Conservation (phyloP, 306 rosid genomes). For the Astragalus membranaceus region DNA sequence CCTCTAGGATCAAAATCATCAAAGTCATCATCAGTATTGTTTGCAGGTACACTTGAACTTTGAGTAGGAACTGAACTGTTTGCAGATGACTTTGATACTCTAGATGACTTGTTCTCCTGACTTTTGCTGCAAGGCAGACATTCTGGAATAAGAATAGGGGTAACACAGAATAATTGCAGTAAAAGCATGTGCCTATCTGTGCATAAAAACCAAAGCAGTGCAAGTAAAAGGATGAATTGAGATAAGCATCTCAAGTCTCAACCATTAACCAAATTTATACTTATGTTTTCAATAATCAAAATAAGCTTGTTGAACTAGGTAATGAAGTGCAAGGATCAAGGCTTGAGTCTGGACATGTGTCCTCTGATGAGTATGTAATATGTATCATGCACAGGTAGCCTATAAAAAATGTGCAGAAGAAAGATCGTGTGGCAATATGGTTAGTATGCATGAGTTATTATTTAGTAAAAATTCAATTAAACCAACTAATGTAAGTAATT, state of each 20-base stretch:
- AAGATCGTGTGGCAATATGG: neutral
- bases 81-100: constrained; percentile 47
- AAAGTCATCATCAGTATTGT: constrained; percentile 56
- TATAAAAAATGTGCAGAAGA: neutral
- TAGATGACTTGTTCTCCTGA: constrained; percentile 33
- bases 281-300: constrained; percentile 8
- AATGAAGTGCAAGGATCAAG: neutral
- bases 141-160: constrained; percentile 25
- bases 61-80: constrained; percentile 44
- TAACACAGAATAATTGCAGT: neutral
- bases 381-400: constrained; percentile 11
- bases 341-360: neutral
- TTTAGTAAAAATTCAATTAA: neutral
- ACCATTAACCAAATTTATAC: neutral
- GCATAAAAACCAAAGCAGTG: neutral
- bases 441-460: neutral
- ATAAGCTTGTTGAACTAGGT: constrained; percentile 11
- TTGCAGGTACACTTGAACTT: constrained; percentile 35
- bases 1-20: constrained; percentile 98
- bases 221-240: constrained; percentile 6
- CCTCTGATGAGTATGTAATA: neutral
- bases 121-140: constrained; percentile 53
- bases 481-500: neutral
- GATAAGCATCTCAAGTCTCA: constrained; percentile 15
- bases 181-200: neutral